Evolutionary conservation across 2,329 filamentous ascomycete species (phyloP).

Genomic region (Diaporthe ampelina): DNA sequence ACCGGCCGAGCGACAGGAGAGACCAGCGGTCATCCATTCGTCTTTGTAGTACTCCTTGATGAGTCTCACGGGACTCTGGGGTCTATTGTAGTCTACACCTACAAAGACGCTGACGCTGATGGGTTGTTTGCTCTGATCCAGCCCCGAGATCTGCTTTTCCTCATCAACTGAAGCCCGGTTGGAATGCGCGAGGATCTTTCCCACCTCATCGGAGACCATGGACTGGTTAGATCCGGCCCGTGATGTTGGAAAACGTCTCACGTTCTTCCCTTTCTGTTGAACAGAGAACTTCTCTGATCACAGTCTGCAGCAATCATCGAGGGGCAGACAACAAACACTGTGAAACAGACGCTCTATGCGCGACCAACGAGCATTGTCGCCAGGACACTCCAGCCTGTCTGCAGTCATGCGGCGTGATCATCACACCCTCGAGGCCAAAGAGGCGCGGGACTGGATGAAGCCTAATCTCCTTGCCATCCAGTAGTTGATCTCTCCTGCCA

Average conservation of each 20-base stretch:
- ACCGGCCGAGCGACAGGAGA: not conserved
- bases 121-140: not conserved
- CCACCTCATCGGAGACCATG: not conserved
- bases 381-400: not conserved
- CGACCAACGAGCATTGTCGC: conserved; percentile 14
- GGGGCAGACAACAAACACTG: not conserved
- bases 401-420: conserved; percentile 36
- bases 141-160: not conserved
- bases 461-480: conserved; percentile 21
- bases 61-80: not conserved
- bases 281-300: not conserved
- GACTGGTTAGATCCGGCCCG: not conserved
- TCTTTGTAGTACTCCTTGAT: not conserved
- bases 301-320: conserved; percentile 2
- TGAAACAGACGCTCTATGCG: conserved; percentile 24
- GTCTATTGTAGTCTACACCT: no score
- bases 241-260: not conserved
- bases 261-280: not conserved
- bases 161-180: not conserved
- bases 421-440: conserved; percentile 19
- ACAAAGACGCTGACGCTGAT: not conserved
- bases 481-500: not conserved
- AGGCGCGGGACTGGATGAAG: conserved; percentile 14
- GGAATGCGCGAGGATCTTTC: not conserved
- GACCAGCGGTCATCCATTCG: not conserved